phyloP scores from a whole-genome alignment of 805 yeast genomes.

The Cyberlindnera suaveolens region DNA sequence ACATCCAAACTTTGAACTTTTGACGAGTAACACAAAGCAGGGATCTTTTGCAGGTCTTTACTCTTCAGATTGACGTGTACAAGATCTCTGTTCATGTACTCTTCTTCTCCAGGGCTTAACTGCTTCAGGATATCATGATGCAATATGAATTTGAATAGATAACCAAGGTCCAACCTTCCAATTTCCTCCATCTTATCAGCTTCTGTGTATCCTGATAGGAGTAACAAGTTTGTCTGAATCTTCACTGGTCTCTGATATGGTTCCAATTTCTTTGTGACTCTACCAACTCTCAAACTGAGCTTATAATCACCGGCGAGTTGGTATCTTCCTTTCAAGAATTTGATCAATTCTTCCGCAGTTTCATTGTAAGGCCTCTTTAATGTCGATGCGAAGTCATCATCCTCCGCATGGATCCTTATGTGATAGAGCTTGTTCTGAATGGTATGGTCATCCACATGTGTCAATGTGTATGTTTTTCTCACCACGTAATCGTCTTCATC shows the following conservation, averaged over 20 bases:
- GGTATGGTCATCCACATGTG: constrained; percentile 21
- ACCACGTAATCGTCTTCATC: constrained; percentile 32
- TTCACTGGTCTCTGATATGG: constrained; percentile 70
- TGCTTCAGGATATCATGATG: constrained; percentile 56
- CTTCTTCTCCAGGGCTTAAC: constrained; percentile 63
- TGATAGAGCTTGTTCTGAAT: constrained; percentile 29
- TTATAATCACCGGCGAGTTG: constrained; percentile 68
- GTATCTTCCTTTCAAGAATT: constrained; percentile 68
- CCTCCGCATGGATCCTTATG: constrained; percentile 74
- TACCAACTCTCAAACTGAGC: constrained; percentile 70
- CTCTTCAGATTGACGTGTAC: constrained; percentile 68
- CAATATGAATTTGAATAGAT: constrained; percentile 72
- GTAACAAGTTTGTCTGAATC: constrained; percentile 66
- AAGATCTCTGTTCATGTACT: constrained; percentile 56
- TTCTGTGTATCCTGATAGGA: constrained; percentile 72
- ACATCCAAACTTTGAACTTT: constrained; percentile 80
- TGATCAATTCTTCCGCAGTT: constrained; percentile 67
- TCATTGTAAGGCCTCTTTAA: constrained; percentile 74
- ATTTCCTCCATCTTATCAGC: constrained; percentile 71
- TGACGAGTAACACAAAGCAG: constrained; percentile 74
- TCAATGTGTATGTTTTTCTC: constrained; percentile 29
- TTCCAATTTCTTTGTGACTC: constrained; percentile 64
- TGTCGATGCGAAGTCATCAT: constrained; percentile 77
- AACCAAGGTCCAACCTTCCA: constrained; percentile 80
- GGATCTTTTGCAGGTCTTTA: constrained; percentile 75